Evolutionary conservation across 768 basidiomycete genomes (phyloP), one percentile per base, ranked within the genome.

Genomic region (Galerina sulciceps): DNA sequence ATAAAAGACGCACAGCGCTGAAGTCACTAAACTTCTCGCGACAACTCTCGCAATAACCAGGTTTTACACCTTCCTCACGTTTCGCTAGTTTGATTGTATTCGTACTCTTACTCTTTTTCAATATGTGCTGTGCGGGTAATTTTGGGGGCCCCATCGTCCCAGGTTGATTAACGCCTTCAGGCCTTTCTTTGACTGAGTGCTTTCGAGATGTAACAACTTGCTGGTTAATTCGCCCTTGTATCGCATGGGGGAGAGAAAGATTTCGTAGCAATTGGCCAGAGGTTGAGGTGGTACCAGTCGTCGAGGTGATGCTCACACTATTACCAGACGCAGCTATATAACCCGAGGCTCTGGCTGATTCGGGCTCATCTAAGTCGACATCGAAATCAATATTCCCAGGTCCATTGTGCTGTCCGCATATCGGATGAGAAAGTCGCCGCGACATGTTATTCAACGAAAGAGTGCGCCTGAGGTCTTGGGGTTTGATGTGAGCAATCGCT

Each of bases 1-100:
- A 31, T 50, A 53, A 20, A 58, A 23, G 22, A 79, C 88, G 68
- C 65, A 97, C 96, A 64, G 78, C 74, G 60, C 85, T 84, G 66
- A 99, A 96, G 73, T 96, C 90, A 0, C 90, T 87, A 68, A 96
- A 99, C 72, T 94, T 94, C 55, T 81, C 68, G 38, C 96, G 85
- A 73, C 97, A 99, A 70, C 94, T 96, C 74, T 99, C 97, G 72
- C 97, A 99, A 73, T 98, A 99, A 4, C 97, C 97, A 4, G 96
- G 90, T 67, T 97, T 98, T 61, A 83, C 86, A 15, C 87, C 87
- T 75, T 96, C 94, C 57, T 94, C 91, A 38, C 92, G 86, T 68
- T 85, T 88, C 8, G 90, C 87, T 55, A 91, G 76, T 66, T 82
- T 81, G 46, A 93, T 73, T 1, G 89, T 91, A 68, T 91, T 91